Evolutionary conservation across 768 basidiomycete genomes (phyloP).

Genomic region (Rhodotorula toruloides): DNA sequence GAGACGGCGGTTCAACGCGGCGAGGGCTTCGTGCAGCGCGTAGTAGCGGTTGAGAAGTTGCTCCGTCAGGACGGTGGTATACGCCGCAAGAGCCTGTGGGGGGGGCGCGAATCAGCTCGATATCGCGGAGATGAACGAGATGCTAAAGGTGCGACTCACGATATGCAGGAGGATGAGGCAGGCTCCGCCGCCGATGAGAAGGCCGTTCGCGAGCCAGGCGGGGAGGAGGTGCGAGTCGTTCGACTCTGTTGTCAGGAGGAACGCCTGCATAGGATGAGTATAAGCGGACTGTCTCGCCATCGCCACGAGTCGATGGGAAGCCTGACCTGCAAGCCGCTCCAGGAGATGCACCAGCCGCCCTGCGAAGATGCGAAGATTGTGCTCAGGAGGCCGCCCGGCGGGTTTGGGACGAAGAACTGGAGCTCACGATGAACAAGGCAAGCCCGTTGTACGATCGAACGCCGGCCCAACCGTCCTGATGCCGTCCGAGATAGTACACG

Average conservation of each 20-base stretch:
- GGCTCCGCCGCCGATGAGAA: background rate
- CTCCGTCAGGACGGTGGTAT: background rate
- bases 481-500: background rate
- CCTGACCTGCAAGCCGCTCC: background rate
- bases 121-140: too few species aligned
- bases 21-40: background rate
- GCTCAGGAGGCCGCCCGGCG: too few species aligned
- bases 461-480: background rate
- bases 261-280: background rate
- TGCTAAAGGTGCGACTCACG: background rate
- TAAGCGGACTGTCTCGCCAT: background rate
- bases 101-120: too few species aligned
- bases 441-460: background rate
- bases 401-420: too few species aligned
- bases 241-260: background rate
- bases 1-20: background rate
- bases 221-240: background rate
- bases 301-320: accelerated
- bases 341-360: background rate
- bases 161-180: background rate
- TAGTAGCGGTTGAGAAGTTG: background rate
- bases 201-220: background rate
- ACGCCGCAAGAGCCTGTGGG: background rate
- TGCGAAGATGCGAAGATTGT: too few species aligned
- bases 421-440: background rate